phyloP scores from a whole-genome alignment of 2,329 filamentous ascomycete genomes.

The Aurifilum marmelostoma region DNA sequence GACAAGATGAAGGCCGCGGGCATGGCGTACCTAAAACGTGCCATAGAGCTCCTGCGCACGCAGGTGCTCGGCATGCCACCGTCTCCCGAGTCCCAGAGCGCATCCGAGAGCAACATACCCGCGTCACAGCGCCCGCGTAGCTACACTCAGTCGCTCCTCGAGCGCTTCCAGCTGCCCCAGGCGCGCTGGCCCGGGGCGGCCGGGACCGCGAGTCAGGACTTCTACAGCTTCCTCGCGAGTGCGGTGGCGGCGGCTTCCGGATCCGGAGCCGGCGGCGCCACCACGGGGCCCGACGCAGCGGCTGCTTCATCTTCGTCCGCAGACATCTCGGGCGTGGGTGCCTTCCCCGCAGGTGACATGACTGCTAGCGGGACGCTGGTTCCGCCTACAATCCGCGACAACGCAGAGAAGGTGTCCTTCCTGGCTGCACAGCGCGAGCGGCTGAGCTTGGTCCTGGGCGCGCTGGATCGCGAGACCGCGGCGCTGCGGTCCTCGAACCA shows the following conservation, averaged over 20 bases:
- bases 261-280: slow-evolving; percentile 21
- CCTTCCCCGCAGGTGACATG: slow-evolving; percentile 41
- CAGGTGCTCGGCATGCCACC: slow-evolving; percentile 79
- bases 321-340: slow-evolving; percentile 39
- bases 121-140: slow-evolving; percentile 43
- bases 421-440: slow-evolving; percentile 79
- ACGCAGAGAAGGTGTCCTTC: slow-evolving; percentile 71
- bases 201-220: slow-evolving; percentile 52
- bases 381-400: slow-evolving; percentile 67
- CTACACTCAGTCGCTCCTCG: slow-evolving; percentile 82
- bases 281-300: slow-evolving; percentile 26
- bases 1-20: slow-evolving; percentile 77
- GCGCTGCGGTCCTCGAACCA: slow-evolving; percentile 50
- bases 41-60: slow-evolving; percentile 72
- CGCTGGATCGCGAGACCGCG: slow-evolving; percentile 78
- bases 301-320: slow-evolving; percentile 18
- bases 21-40: slow-evolving; percentile 72
- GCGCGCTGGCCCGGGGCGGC: slow-evolving; percentile 54
- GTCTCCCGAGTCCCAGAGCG: slow-evolving; percentile 41
- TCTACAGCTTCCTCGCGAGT: slow-evolving; percentile 77
- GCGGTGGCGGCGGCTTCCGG: slow-evolving; percentile 67
- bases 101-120: slow-evolving; percentile 46
- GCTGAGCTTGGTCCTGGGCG: slow-evolving; percentile 72
- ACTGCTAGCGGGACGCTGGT: slow-evolving; percentile 64
- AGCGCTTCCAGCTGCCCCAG: slow-evolving; percentile 81